Percentiles rank a stretch among this genome's conserved stretches.
phyloP scores from a whole-genome alignment of 371 early-diverging fungal genomes.

The Lichtheimia ornata region DNA sequence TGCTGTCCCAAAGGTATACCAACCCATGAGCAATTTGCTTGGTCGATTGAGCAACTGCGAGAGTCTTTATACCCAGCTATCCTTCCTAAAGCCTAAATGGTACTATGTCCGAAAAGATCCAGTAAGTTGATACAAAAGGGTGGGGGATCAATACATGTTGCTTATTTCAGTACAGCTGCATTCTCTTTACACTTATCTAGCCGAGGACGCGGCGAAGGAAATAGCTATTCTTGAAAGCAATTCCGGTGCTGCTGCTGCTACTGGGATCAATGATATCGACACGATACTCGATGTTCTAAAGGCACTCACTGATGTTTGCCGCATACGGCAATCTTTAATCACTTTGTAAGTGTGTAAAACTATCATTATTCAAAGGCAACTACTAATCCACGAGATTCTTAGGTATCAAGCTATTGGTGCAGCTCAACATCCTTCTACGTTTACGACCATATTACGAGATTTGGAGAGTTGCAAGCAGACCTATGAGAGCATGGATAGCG shows the following conservation, averaged over 20 bases:
- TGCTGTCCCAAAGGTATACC: conserved; percentile 23
- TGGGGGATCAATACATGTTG: neutral
- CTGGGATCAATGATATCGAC: conserved; percentile 14
- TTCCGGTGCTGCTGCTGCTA: conserved; percentile 4
- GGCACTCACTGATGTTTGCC: conserved; percentile 29
- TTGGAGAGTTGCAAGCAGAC: conserved; percentile 10
- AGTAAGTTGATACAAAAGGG: conserved; percentile 17
- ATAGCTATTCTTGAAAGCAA: conserved; percentile 13
- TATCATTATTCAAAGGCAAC: conserved; percentile 14
- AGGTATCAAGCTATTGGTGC: conserved; percentile 10
- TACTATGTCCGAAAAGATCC: conserved; percentile 50
- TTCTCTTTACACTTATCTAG: conserved; percentile 33
- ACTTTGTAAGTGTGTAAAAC: conserved; percentile 20
- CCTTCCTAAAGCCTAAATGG: conserved; percentile 46
- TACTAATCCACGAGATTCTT: neutral
- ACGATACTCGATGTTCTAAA: conserved; percentile 20
- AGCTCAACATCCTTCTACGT: conserved; percentile 1
- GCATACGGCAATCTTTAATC: conserved; percentile 38
- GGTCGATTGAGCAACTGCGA: conserved; percentile 32
- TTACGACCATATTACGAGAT: conserved; percentile 14
- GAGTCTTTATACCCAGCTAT: conserved; percentile 38
- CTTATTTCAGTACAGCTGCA: conserved; percentile 9
- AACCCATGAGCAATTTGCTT: conserved; percentile 33
- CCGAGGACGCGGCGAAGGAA: conserved; percentile 35
- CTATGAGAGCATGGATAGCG: conserved; percentile 1